Evolutionary conservation across 371 early-diverging fungal species (phyloP).

Genomic region (Funneliformis caledonium): DNA sequence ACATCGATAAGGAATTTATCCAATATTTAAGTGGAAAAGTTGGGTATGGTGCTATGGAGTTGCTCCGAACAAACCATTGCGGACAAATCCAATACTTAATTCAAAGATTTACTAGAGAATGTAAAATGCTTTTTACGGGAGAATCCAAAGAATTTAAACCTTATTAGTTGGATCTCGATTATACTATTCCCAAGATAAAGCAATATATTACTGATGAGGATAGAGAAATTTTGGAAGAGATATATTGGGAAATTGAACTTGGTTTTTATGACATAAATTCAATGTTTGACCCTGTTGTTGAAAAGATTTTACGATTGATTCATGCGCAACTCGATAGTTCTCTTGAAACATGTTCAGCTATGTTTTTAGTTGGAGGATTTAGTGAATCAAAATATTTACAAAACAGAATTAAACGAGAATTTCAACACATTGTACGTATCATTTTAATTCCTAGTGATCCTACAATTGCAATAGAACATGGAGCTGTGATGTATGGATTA

Average conservation of each 20-base stretch:
- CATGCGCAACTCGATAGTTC: constrained; percentile 48
- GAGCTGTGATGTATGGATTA: constrained; percentile 47
- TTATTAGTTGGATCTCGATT: not conserved
- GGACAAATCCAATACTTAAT: not conserved
- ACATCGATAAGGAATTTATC: constrained; percentile 16
- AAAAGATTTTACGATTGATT: constrained; percentile 59
- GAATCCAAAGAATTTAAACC: not conserved
- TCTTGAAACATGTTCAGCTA: constrained; percentile 49
- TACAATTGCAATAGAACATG: not conserved
- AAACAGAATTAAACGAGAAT: constrained; percentile 47
- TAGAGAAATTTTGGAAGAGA: not conserved
- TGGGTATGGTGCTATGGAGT: not conserved
- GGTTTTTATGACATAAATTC: not conserved
- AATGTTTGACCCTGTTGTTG: constrained; percentile 66
- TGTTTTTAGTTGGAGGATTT: constrained; percentile 60
- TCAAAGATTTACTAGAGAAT: not conserved
- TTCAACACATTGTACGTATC: constrained; percentile 42
- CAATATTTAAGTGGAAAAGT: not conserved
- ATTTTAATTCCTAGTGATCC: not conserved
- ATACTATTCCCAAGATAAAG: not conserved
- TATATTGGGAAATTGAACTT: not conserved
- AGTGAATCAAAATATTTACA: constrained; percentile 50
- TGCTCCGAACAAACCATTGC: not conserved
- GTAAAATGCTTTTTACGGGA: not conserved
- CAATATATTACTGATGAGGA: not conserved